Base-by-base conservation (phyloP, 2,329 filamentous ascomycete genomes). In the Aspergillus ochraceoroseus region DNA sequence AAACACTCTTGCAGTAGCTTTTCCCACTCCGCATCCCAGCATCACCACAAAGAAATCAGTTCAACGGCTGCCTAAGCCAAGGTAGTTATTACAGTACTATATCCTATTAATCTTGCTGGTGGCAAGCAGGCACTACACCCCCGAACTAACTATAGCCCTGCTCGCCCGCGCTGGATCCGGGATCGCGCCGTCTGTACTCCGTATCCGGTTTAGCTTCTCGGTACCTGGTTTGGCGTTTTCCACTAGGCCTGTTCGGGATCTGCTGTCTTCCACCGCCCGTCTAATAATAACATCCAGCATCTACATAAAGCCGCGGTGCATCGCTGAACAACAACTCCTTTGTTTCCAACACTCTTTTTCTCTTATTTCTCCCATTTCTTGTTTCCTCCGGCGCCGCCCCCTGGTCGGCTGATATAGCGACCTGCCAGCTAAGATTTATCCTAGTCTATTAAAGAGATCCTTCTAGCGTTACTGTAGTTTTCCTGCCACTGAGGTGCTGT, bases 361-460 rank as follows among this genome's bases (percentile, higher is more conserved):
- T 36, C 23, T 30, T 14, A n/a, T n/a, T n/a, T n/a, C n/a, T n/a
- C n/a, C n/a, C n/a, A 14, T 30, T 17, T 15, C 17, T 30, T 7
- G 7, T 17, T 30, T 14, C 9, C 15, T 28, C 33, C 12, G 22
- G 22, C 17, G 14, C 23, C 13, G 12, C 12, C 25, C 23, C 22
- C 23, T 28, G 33, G 33, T 36, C 23, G 33, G 33, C 33, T 36
- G 33, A 36, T 8, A 11, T 26, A 23, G 33, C 22, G 22, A 20
- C 33, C 33, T 36, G 33, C 33, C 23, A 6, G 19, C 23, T 36
- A 13, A 48, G n/a, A n/a, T n/a, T n/a, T n/a, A n/a, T n/a, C n/a
- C n/a, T n/a, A n/a, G n/a, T n/a, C n/a, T n/a, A n/a, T n/a, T n/a
- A n/a, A n/a, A n/a, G n/a, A n/a, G n/a, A n/a, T n/a, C n/a, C n/a